These are phyloP conservation scores for Thalassiosira delicatula DNA, from an alignment of 352 stramenopile species.

Conservation along the genomic window DNA sequence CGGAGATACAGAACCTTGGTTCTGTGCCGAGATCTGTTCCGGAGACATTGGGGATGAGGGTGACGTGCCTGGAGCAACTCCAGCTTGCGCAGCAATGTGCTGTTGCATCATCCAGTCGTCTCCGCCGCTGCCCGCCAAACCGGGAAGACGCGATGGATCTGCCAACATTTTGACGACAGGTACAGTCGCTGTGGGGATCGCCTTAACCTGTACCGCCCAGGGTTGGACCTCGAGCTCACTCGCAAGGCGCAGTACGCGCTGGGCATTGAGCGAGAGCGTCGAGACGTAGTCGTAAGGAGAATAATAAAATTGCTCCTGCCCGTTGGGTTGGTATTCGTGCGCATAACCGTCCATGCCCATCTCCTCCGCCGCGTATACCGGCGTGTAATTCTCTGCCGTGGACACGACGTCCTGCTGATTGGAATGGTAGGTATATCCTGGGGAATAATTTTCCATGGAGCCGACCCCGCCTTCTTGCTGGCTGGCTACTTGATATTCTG, in stretches of 20 bases:
- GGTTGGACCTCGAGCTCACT: conserved; percentile 76
- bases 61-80: neutral
- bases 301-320: conserved; percentile 51
- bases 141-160: conserved; percentile 73
- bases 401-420: conserved; percentile 8
- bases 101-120: conserved; percentile 56
- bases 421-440: conserved; percentile 17
- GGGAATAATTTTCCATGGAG: conserved; percentile 24
- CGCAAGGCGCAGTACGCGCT: conserved; percentile 75
- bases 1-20: conserved; percentile 15
- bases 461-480: neutral
- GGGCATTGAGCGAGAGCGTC: conserved; percentile 70
- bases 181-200: conserved; percentile 86
- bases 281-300: conserved; percentile 49
- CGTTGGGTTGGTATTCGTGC: conserved; percentile 39
- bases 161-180: conserved; percentile 88
- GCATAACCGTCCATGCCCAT: conserved; percentile 32
- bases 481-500: neutral
- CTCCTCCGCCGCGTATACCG: conserved; percentile 10
- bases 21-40: conserved; percentile 28
- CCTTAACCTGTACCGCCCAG: conserved; percentile 85
- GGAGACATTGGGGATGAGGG: conserved; percentile 19
- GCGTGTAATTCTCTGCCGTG: conserved; percentile 14
- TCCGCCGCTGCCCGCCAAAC: conserved; percentile 12
- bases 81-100: conserved; percentile 40